Evolutionary conservation across 441 rosid genomes (phyloP), one percentile per base, ranked within the genome.

Genomic region (Dalechampia spathulata): DNA sequence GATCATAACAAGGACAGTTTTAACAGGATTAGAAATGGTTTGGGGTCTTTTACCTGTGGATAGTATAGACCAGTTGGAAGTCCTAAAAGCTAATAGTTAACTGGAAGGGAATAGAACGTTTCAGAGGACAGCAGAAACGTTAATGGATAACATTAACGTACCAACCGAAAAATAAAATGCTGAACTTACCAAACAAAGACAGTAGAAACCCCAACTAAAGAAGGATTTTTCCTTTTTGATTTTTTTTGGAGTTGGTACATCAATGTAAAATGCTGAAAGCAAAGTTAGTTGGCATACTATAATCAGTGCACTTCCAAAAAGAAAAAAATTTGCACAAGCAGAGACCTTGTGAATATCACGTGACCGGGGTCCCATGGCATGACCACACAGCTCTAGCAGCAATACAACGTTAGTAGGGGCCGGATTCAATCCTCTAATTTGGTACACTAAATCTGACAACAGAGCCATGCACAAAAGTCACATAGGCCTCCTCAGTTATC

Each of bases 341-440:
- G 14, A 58, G 53, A n/a, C 61, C 71, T 72, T 67, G 68, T 74
- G 86, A 79, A 63, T 32, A 64, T 70, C 82, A 82, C 57, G 78
- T 75, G 82, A 50, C 55, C 54, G 45, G 60, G 75, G 82, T 61
- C 81, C 75, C 69, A 72, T 68, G 43, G 30, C 32, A 42, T 69
- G 58, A 61, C 52, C 70, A 60, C 75, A 53, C 63, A 55, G 61
- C 61, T 62, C 64, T 58, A 66, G 60, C 60, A 63, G 62, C 39
- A 30, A 30, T 41, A 49, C 68, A 67, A 73, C 60, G 57, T 58
- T 39, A 50, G 87, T 75, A 83, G 83, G 94, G 90, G 87, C 77
- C 82, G 66, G 55, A 63, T 52, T 48, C 36, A 56, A 55, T 65
- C 68, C 63, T 62, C 43, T 39, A 14, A 49, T 34, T 45, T 51